phyloP scores from a whole-genome alignment of 1,284 basidiomycete genomes.

The Clitocybe nebularis region DNA sequence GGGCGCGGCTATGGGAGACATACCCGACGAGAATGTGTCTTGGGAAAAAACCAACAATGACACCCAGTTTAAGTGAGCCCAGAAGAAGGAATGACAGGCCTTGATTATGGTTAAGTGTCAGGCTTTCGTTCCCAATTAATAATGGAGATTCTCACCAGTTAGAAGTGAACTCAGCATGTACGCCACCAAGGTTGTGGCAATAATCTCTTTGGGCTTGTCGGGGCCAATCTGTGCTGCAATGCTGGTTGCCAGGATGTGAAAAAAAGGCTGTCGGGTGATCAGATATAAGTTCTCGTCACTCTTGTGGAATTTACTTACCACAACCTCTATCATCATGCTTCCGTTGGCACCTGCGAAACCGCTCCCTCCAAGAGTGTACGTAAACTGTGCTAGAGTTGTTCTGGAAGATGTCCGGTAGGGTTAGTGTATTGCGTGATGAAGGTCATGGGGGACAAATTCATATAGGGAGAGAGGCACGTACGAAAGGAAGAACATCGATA shows the following conservation, averaged over 20 bases:
- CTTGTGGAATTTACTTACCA: constrained; percentile 49
- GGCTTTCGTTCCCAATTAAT: background rate
- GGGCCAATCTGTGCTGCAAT: constrained; percentile 76
- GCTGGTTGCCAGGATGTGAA: constrained; percentile 83
- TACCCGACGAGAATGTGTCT: constrained; percentile 92
- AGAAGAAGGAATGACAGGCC: constrained; percentile 83
- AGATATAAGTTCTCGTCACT: background rate
- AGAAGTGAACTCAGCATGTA: constrained; percentile 90
- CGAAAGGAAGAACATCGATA: constrained; percentile 93
- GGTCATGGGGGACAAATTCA: background rate
- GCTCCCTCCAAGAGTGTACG: constrained; percentile 85
- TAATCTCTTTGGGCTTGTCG: constrained; percentile 65
- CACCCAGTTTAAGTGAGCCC: constrained; percentile 82
- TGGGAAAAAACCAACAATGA: constrained; percentile 93
- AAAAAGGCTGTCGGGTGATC: constrained; percentile 71
- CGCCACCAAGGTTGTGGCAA: constrained; percentile 89
- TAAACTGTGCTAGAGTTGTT: constrained; percentile 73
- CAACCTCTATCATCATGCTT: constrained; percentile 99
- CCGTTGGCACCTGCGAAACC: constrained; percentile 90
- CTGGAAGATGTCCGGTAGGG: constrained; percentile 13
- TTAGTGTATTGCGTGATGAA: background rate
- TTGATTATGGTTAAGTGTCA: constrained; percentile 21
- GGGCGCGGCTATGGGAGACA: no score
- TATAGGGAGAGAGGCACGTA: constrained; percentile 26
- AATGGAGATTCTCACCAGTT: constrained; percentile 58